These are phyloP conservation scores for Fusarium luffae DNA, from an alignment of 2,329 filamentous ascomycete genomes.

Conservation along the genomic window DNA sequence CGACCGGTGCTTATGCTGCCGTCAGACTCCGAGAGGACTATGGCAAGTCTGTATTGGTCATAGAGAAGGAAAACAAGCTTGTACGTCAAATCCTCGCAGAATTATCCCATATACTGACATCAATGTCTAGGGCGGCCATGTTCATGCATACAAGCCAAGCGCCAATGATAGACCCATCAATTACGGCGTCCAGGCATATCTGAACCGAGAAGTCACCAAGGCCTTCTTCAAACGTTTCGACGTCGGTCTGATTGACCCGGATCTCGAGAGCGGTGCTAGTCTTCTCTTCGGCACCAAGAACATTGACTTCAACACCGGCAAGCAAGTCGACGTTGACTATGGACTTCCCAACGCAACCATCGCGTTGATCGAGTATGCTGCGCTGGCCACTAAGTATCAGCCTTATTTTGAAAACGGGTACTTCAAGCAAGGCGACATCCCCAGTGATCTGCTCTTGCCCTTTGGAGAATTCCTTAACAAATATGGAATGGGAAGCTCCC, in stretches of 20 bases:
- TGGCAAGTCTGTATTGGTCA: conserved; percentile 27
- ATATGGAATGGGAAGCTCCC: background rate
- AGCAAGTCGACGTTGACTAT: conserved; percentile 15
- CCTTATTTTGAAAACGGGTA: conserved; percentile 33
- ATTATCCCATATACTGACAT: background rate
- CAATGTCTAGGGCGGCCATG: conserved; percentile 23
- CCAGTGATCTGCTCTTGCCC: conserved; percentile 17
- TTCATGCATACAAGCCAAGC: conserved; percentile 20
- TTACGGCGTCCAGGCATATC: conserved; percentile 32
- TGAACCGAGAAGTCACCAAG: conserved; percentile 13
- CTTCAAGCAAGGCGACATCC: conserved; percentile 17
- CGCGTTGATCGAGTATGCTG: conserved; percentile 2
- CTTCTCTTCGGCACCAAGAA: conserved; percentile 5
- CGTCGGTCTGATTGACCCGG: conserved; percentile 17
- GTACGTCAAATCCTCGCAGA: background rate
- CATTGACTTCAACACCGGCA: conserved; percentile 25
- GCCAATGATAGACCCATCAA: conserved; percentile 9
- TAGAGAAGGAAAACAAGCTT: conserved; percentile 31
- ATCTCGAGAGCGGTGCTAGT: background rate
- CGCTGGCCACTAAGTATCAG: conserved; percentile 19
- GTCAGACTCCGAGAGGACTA: conserved; percentile 37
- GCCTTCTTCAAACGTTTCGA: conserved; percentile 32
- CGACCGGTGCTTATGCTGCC: conserved; percentile 32
- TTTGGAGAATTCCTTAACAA: conserved; percentile 27
- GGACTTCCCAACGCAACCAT: background rate